These are phyloP conservation scores for Saturnispora quitensis DNA, from an alignment of 805 yeast genomes.

Conservation along the genomic window DNA sequence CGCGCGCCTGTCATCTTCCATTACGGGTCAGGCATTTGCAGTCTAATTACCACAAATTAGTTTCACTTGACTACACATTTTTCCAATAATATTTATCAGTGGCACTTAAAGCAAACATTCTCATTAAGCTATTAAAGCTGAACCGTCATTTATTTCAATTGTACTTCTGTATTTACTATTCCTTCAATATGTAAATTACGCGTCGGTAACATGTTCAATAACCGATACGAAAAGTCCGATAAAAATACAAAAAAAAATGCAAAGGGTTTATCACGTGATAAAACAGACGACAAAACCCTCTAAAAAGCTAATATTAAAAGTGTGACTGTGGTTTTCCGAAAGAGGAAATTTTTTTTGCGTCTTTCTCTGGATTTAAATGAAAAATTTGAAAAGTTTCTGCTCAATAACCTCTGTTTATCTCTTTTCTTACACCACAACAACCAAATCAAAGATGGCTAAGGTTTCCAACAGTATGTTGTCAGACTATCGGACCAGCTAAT, in stretches of 20 bases:
- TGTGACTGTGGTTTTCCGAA: neutral
- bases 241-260: neutral
- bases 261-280: neutral
- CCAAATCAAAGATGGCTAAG: conserved; percentile 27
- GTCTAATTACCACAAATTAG: neutral
- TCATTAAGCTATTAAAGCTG: too few species aligned
- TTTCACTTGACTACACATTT: neutral
- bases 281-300: neutral
- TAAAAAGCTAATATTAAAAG: neutral
- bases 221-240: neutral
- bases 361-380: neutral
- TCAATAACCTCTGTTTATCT: neutral
- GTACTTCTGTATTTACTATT: neutral
- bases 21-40: neutral
- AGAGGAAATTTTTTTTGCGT: neutral
- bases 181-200: neutral
- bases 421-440: conserved; percentile 9
- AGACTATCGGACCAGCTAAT: neutral
- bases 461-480: conserved; percentile 26
- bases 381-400: neutral
- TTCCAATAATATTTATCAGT: too few species aligned
- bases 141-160: too few species aligned
- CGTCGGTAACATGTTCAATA: neutral
- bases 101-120: too few species aligned
- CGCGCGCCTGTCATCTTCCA: conserved; percentile 5